A percentile compares a stretch with the other conserved stretches of the same genome.
Evolutionary conservation across 2,329 filamentous ascomycete genomes (phyloP).

Genomic region (Exophiala sp.): DNA sequence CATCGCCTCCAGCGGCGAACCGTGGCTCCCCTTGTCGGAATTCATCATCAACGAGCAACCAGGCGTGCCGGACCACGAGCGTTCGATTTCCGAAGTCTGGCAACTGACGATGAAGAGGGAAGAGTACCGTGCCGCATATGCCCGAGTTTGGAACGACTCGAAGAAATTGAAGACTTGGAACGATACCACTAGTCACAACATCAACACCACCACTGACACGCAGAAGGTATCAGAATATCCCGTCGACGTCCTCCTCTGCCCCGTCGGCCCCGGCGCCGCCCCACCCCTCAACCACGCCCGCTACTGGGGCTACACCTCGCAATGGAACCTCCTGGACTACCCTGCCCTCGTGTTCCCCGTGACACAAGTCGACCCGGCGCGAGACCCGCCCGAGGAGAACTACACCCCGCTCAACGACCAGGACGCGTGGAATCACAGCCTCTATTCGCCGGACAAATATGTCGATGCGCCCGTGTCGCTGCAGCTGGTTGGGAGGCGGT

Average conservation of each 20-base stretch:
- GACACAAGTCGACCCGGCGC: conserved; percentile 38
- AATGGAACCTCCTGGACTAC: conserved; percentile 66
- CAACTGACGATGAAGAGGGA: conserved; percentile 33
- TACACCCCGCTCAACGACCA: conserved; percentile 40
- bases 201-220: conserved; percentile 32
- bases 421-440: conserved; percentile 33
- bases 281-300: conserved; percentile 48
- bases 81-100: conserved; percentile 37
- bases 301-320: conserved; percentile 33
- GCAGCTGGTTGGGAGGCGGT: not conserved
- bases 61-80: conserved; percentile 35
- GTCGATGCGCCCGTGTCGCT: conserved; percentile 1
- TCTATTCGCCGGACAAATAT: not conserved
- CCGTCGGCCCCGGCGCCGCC: conserved; percentile 20
- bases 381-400: conserved; percentile 34
- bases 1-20: conserved; percentile 52
- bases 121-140: conserved; percentile 42
- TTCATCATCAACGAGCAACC: conserved; percentile 55
- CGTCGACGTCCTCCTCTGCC: conserved; percentile 28
- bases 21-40: conserved; percentile 51
- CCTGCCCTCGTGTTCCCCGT: conserved; percentile 58
- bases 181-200: conserved; percentile 21
- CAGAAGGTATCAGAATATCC: not conserved
- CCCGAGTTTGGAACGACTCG: conserved; percentile 39
- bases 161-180: not conserved